Conservation (phyloP, 176 grass and related monocot species). For the Carex littledalei region DNA sequence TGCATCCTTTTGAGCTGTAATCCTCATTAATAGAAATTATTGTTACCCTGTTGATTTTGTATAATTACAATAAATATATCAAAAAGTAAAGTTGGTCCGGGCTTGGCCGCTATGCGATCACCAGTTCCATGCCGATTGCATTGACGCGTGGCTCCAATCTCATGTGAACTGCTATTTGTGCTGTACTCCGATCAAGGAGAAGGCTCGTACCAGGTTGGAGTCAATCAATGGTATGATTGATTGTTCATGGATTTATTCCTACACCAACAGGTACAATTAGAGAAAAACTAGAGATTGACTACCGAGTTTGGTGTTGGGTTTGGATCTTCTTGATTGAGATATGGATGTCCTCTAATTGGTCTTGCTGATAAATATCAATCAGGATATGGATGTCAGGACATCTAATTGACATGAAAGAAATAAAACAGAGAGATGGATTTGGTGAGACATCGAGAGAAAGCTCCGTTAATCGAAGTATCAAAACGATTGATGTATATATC, state of each 20-base stretch:
- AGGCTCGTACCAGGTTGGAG: background rate
- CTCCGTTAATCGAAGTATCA: too few relatives aligned
- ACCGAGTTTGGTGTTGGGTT: background rate
- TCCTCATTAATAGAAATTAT: background rate
- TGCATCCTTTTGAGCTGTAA: background rate
- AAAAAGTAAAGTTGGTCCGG: background rate
- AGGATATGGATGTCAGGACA: too few relatives aligned
- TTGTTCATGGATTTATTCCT: too few relatives aligned
- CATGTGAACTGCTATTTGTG: slow-evolving; percentile 66
- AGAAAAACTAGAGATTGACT: background rate
- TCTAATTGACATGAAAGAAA: too few relatives aligned
- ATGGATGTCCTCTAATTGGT: background rate
- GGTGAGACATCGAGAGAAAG: too few relatives aligned
- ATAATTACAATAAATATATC: too few relatives aligned
- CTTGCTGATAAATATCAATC: background rate
- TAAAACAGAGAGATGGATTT: too few relatives aligned
- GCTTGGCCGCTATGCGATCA: slow-evolving; percentile 42
- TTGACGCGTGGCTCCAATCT: slow-evolving; percentile 40
- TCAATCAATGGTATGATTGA: background rate
- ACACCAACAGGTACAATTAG: background rate
- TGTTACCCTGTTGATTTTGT: too few relatives aligned
- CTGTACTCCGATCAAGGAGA: slow-evolving; percentile 27
- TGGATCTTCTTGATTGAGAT: slow-evolving; percentile 5
- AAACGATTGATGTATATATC: too few relatives aligned
- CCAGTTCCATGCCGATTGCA: slow-evolving; percentile 48